Evolutionary conservation across 495 filamentous ascomycete genomes (phyloP).

Genomic region (Penicillium samsonianum): DNA sequence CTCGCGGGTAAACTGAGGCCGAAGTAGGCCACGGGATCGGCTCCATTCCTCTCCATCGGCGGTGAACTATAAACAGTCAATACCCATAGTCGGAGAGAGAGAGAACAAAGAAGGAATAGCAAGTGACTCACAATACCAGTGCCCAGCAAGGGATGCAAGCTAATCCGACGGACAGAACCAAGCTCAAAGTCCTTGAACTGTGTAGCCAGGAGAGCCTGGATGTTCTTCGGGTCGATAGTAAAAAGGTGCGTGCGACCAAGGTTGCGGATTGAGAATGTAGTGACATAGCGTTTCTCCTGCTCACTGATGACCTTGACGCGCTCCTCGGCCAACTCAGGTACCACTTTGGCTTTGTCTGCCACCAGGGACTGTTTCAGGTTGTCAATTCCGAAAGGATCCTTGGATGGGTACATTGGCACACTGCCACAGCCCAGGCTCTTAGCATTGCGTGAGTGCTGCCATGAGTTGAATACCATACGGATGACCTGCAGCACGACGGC

Average conservation of each 20-base stretch:
- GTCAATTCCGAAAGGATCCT: conserved; percentile 35
- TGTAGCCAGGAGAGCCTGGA: conserved; percentile 55
- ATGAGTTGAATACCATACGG: conserved; percentile 23
- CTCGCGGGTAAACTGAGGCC: conserved; percentile 55
- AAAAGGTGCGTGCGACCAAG: conserved; percentile 33
- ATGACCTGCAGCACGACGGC: conserved; percentile 32
- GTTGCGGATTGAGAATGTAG: conserved; percentile 30
- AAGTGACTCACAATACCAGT: conserved; percentile 46
- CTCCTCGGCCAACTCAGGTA: conserved; percentile 27
- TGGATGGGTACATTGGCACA: conserved; percentile 32
- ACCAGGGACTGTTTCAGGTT: conserved; percentile 30
- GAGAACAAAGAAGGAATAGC: not conserved
- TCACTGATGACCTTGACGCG: conserved; percentile 29
- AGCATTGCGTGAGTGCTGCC: conserved; percentile 35
- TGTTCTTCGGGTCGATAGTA: conserved; percentile 57
- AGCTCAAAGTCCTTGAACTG: conserved; percentile 57
- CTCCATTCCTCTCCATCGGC: conserved; percentile 52
- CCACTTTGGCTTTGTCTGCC: conserved; percentile 30
- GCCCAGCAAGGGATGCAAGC: conserved; percentile 45
- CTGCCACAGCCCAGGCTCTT: conserved; percentile 31
- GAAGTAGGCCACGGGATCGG: conserved; percentile 55
- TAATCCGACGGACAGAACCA: conserved; percentile 33
- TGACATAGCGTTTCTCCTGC: conserved; percentile 32
- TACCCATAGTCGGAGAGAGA: too few species aligned
- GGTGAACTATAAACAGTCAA: conserved; percentile 40